phyloP scores from a whole-genome alignment of 1,139 yeast species.

The Scheffersomyces illinoinensis region DNA sequence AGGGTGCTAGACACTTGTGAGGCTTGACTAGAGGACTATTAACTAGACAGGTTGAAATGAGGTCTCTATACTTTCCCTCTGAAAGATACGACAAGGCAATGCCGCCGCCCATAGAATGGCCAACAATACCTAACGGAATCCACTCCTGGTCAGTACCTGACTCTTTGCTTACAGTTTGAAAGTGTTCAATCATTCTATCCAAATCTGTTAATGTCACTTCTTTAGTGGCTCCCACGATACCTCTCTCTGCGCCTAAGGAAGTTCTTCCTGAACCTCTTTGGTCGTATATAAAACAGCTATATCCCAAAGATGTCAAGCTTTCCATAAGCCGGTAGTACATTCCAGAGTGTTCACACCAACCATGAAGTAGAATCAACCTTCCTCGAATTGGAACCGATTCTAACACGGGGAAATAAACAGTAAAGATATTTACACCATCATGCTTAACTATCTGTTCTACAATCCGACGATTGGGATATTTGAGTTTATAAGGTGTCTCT shows the following conservation, averaged over 20 bases:
- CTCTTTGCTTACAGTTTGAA: conserved; percentile 1
- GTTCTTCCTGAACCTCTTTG: conserved; percentile 25
- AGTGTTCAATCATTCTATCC: conserved; percentile 19
- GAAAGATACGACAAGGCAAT: conserved; percentile 19
- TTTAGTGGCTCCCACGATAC: conserved; percentile 14
- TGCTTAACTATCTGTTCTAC: conserved; percentile 5
- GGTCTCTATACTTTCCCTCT: conserved; percentile 16
- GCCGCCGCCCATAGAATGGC: conserved; percentile 26
- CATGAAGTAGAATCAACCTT: conserved; percentile 19
- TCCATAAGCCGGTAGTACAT: conserved; percentile 22
- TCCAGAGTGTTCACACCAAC: conserved; percentile 23
- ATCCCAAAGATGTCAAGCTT: conserved; percentile 17
- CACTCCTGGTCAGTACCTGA: background rate
- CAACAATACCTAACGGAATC: conserved; percentile 9
- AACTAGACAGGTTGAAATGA: conserved; percentile 13
- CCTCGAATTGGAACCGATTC: conserved; percentile 9
- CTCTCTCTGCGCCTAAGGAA: conserved; percentile 18
- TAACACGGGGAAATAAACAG: conserved; percentile 11
- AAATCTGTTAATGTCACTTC: conserved; percentile 15
- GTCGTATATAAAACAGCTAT: conserved; percentile 20
- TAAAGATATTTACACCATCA: conserved; percentile 15
- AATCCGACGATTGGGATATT: conserved; percentile 6
- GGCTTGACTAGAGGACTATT: conserved; percentile 19
- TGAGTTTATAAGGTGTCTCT: conserved; percentile 13
- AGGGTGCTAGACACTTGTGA: conserved; percentile 13